Evolutionary conservation across 1,284 basidiomycete genomes (phyloP).

Genomic region (Ustilago hordei): DNA sequence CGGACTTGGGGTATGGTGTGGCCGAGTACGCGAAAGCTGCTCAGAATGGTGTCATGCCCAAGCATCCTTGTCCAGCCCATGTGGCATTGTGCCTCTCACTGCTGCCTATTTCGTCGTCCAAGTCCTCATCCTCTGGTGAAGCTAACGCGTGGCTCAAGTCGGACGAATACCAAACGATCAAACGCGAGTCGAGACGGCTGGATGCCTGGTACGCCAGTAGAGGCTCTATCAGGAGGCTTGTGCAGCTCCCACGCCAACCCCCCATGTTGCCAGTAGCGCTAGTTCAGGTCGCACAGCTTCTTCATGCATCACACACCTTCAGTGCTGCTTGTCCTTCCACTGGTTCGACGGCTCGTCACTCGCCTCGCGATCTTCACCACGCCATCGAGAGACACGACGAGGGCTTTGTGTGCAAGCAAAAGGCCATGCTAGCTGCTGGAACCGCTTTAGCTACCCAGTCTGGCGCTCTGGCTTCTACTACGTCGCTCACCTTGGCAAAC

Average conservation of each 20-base stretch:
- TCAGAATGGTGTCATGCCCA: conserved; percentile 28
- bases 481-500: conserved; percentile 8
- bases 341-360: conserved; percentile 50
- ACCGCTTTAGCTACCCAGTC: conserved; percentile 17
- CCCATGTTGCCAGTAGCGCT: conserved; percentile 43
- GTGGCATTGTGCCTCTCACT: conserved; percentile 55
- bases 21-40: conserved; percentile 30
- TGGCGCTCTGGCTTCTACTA: conserved; percentile 3
- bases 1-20: conserved; percentile 28
- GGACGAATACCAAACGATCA: conserved; percentile 31
- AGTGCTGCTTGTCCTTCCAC: conserved; percentile 57
- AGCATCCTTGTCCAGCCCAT: conserved; percentile 41
- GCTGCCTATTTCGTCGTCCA: conserved; percentile 14
- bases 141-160: conserved; percentile 37
- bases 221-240: conserved; percentile 49
- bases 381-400: conserved; percentile 59
- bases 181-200: conserved; percentile 45
- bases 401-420: conserved; percentile 47
- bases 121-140: conserved; percentile 11
- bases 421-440: conserved; percentile 28
- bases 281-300: conserved; percentile 54
- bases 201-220: conserved; percentile 51
- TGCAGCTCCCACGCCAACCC: conserved; percentile 48
- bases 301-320: conserved; percentile 54
- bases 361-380: conserved; percentile 57